Conservation (phyloP, 176 grass and related monocot species). For the Saccharum officinarum region DNA sequence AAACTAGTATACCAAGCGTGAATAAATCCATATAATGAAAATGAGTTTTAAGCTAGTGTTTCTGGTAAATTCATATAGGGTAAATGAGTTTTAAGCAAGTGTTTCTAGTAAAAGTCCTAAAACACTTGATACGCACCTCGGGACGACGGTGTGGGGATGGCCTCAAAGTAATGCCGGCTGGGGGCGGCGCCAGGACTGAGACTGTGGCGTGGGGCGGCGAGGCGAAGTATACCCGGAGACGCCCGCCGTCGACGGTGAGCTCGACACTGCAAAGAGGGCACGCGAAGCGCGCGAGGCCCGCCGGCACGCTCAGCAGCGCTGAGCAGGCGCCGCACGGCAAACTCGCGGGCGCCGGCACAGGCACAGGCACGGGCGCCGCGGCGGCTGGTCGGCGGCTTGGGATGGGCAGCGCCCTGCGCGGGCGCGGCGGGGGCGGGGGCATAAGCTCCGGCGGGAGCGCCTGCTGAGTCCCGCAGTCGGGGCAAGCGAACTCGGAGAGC, state of each 20-base stretch:
- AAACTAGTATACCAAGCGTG: background rate
- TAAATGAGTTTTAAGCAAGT: background rate
- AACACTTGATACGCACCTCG: background rate
- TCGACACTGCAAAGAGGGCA: conserved; percentile 6
- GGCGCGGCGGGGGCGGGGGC: conserved; percentile 28
- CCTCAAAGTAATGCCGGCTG: conserved; percentile 3
- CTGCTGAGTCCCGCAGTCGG: conserved; percentile 55
- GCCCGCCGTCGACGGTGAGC: background rate
- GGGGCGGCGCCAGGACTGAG: conserved; percentile 21
- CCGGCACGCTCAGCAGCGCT: conserved; percentile 7
- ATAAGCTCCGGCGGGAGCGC: conserved; percentile 63
- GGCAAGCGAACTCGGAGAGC: conserved; percentile 65
- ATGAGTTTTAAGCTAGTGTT: too few relatives aligned
- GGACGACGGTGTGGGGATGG: background rate
- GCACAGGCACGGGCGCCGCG: background rate
- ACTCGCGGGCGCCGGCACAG: background rate
- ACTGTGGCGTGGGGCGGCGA: conserved; percentile 9
- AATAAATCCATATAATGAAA: background rate
- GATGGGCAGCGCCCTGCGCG: conserved; percentile 37
- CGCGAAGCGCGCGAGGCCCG: conserved; percentile 10
- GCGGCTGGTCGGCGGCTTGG: conserved; percentile 14
- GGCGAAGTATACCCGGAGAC: background rate
- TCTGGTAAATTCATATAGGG: too few relatives aligned
- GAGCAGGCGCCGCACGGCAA: conserved; percentile 39
- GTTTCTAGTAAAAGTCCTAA: background rate